Base-by-base conservation (phyloP, 805 yeast species). In the Zygoascus tannicola region DNA sequence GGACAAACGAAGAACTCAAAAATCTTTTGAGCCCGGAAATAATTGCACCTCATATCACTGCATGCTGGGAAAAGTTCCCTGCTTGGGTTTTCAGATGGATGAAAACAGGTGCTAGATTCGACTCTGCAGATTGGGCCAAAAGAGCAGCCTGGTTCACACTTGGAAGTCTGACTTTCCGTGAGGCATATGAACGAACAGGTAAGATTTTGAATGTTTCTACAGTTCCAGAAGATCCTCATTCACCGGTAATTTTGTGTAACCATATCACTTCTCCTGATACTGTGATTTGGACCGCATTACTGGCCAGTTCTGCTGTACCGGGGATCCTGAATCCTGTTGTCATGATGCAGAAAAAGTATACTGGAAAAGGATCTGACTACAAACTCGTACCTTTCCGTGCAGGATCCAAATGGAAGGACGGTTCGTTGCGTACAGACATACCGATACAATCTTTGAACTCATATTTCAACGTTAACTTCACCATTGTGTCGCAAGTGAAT, bases 281-380 rank as follows among this genome's bases (percentile, higher is more conserved):
- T 59, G 77, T 82, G 14, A 78, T 84, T n/a, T 83, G 92, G 92
- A 76, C 85, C 2, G 67, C 87, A 0, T 63, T 83, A 45, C 63
- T 83, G 34, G 92, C 92, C 0, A 79, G 86, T 2, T 75, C 85
- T 4, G 92, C 92, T 0, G 92, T 84, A 5, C 94, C 94, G 0
- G 92, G 92, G 0, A 80, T 83, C 12, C 63, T 83, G 44, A 80
- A 80, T 49, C 94, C 94, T 0, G 88, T 83, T 18, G 86, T 81
- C 14, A 62, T 83, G 44, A 80, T 83, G 87, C 80, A 76, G 77
- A 78, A 78, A 54, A 26, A 21, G n/a, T 37, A 37, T 37, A 4
- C 14, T n/a, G n/a, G 21, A 19, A 37, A 37, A 7, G 20, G 4
- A 22, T 5, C 22, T 4, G 23, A 19, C 21, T 37, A 37, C 23